Evolutionary conservation across 192 early-diverging fungal species (phyloP).

Genomic region (Dissophora ornata): DNA sequence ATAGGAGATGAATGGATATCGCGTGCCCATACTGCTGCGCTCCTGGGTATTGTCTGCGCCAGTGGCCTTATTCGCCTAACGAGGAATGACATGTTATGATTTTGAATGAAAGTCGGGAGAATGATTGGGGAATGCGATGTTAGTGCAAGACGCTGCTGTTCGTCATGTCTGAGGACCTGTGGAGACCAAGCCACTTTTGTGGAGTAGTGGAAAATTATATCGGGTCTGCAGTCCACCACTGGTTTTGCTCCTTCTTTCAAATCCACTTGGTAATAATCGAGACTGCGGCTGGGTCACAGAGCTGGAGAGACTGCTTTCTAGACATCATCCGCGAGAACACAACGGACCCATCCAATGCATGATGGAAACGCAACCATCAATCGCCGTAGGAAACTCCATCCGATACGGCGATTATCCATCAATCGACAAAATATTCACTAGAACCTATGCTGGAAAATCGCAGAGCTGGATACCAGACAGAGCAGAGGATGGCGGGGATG

Average conservation of each 20-base stretch:
- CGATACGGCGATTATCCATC: neutral
- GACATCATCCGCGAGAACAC: neutral
- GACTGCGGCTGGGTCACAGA: neutral
- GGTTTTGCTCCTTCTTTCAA: slow-evolving; percentile 37
- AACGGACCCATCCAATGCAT: neutral
- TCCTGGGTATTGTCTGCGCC: slow-evolving; percentile 21
- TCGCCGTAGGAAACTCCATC: neutral
- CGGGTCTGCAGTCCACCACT: neutral
- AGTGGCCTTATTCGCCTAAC: slow-evolving; percentile 15
- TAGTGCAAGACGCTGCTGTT: neutral
- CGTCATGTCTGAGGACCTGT: neutral
- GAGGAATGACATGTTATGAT: slow-evolving; percentile 12
- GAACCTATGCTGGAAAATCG: neutral
- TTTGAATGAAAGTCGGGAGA: neutral
- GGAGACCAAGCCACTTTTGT: slow-evolving; percentile 16
- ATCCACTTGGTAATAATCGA: slow-evolving; percentile 47
- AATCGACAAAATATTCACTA: neutral
- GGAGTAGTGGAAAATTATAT: neutral
- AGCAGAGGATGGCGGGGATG: too few species aligned
- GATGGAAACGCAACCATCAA: neutral
- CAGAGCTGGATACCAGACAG: neutral
- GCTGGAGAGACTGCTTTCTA: slow-evolving; percentile 14
- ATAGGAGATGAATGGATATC: slow-evolving; percentile 7
- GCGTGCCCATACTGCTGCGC: slow-evolving; percentile 9
- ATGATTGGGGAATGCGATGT: slow-evolving; percentile 5